phyloP scores from a whole-genome alignment of 108 stramenopile genomes.

The Cyclotella distinguenda region DNA sequence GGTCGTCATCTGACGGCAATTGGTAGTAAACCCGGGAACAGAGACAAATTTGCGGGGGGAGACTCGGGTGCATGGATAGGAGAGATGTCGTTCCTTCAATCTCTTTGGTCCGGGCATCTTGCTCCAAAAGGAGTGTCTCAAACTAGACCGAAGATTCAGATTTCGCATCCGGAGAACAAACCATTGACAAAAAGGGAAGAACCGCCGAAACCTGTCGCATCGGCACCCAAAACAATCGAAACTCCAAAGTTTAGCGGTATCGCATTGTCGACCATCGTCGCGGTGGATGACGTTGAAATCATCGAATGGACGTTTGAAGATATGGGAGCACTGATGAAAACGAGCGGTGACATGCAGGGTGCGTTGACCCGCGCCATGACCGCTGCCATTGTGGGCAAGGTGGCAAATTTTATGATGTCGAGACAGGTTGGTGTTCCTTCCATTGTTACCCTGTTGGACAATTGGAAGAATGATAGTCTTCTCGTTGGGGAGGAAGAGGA shows the following conservation, averaged over 20 bases:
- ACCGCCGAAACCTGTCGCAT: no score
- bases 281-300: conserved; percentile 60
- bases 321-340: conserved; percentile 70
- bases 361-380: conserved; percentile 84
- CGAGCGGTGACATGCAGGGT: conserved; percentile 63
- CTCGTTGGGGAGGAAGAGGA: not conserved
- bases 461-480: conserved; percentile 21
- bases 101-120: conserved; percentile 51
- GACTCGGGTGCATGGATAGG: conserved; percentile 85
- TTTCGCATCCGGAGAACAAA: not conserved
- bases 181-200: not conserved
- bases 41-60: conserved; percentile 50
- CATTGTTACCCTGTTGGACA: conserved; percentile 25
- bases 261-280: conserved; percentile 64
- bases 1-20: conserved; percentile 72
- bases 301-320: conserved; percentile 75
- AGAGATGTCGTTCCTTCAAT: conserved; percentile 80
- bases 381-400: conserved; percentile 80
- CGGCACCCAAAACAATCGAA: not conserved
- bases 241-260: not conserved
- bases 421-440: conserved; percentile 19
- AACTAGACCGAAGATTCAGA: not conserved
- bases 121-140: conserved; percentile 13
- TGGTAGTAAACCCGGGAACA: conserved; percentile 46
- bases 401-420: conserved; percentile 75